phyloP scores from a whole-genome alignment of 2,329 filamentous ascomycete species.

The Penicillium brasilianum region DNA sequence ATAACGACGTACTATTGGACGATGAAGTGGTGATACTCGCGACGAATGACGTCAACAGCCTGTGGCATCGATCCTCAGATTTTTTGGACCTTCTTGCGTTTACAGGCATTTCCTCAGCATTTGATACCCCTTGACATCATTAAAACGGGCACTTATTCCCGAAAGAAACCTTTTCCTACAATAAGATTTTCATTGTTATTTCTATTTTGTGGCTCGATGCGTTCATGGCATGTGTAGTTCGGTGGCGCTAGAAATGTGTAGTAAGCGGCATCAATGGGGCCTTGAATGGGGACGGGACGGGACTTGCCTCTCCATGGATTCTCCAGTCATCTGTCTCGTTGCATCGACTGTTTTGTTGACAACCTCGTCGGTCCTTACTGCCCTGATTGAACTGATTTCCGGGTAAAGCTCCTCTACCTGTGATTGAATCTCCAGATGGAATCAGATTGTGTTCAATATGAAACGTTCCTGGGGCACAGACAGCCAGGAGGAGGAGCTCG shows the following conservation, averaged over 20 bases:
- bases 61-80: background rate
- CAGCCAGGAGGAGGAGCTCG: conserved; percentile 3
- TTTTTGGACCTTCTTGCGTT: background rate
- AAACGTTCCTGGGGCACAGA: conserved; percentile 21
- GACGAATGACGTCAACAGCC: background rate
- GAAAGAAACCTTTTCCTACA: too few relatives aligned
- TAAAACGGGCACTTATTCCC: background rate
- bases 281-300: background rate
- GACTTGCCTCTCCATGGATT: background rate
- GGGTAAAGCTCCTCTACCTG: background rate
- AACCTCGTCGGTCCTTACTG: background rate
- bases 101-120: background rate
- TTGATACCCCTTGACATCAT: background rate
- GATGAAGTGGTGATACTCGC: background rate
- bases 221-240: too few relatives aligned
- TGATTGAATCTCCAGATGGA: background rate
- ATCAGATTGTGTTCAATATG: conserved; percentile 12
- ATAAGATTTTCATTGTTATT: too few relatives aligned
- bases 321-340: background rate
- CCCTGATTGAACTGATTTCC: background rate
- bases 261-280: background rate
- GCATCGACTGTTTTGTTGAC: background rate
- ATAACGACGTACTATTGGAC: background rate
- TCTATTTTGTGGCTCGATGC: too few relatives aligned
- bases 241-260: background rate